Evolutionary conservation across 805 yeast species (phyloP).

Genomic region (Lipomyces kockii): DNA sequence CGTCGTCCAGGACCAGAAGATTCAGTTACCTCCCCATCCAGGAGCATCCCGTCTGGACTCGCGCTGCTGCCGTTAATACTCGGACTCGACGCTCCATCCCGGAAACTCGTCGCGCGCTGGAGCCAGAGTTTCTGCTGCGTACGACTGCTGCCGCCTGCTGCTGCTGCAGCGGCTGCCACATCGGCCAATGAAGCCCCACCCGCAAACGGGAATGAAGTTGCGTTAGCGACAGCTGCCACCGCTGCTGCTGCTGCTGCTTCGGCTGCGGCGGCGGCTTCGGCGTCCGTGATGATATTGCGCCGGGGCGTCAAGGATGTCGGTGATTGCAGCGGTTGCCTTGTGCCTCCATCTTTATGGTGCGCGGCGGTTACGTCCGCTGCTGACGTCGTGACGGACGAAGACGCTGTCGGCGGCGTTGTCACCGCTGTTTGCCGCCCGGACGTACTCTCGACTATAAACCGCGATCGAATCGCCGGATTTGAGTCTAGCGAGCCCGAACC

Average conservation of each 20-base stretch:
- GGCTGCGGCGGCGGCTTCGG: constrained; percentile 35
- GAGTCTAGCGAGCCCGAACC: constrained; percentile 28
- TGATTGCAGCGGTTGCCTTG: constrained; percentile 7
- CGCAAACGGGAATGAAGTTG: constrained; percentile 13
- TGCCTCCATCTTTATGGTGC: neutral
- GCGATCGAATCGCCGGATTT: constrained; percentile 24
- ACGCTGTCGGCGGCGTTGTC: constrained; percentile 11
- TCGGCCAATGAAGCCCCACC: constrained; percentile 33
- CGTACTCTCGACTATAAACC: constrained; percentile 21
- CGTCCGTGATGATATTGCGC: constrained; percentile 29
- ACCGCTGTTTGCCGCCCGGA: neutral
- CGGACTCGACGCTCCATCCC: constrained; percentile 3
- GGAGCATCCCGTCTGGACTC: constrained; percentile 1
- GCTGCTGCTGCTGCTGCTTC: constrained; percentile 36
- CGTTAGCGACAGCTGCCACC: constrained; percentile 33
- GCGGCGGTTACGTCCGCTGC: neutral
- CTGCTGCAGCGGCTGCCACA: constrained; percentile 31
- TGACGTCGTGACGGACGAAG: constrained; percentile 1
- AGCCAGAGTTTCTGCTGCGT: constrained; percentile 27
- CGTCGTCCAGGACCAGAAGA: neutral
- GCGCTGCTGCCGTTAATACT: constrained; percentile 1
- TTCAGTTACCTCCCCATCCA: neutral
- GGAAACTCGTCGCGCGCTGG: constrained; percentile 14
- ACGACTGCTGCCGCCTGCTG: constrained; percentile 14
- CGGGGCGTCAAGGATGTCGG: constrained; percentile 16